Evolutionary conservation across 2,329 filamentous ascomycete species (phyloP), one percentile per base, ranked within the genome.

Genomic region (Stemphylium lycopersici): DNA sequence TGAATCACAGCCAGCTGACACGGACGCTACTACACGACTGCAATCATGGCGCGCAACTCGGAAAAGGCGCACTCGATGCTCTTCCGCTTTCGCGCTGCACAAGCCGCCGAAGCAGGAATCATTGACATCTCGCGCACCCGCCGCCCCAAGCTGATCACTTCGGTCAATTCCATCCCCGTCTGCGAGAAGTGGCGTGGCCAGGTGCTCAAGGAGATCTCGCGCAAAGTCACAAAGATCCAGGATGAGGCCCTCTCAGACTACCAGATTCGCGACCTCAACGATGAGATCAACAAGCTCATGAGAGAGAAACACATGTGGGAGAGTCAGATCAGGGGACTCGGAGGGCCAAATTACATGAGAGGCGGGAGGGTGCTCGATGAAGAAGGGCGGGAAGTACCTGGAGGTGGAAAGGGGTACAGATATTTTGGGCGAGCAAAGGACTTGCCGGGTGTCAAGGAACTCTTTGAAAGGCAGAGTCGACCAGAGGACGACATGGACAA

Each of bases 11-110:
- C 16, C 10, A 20, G 32, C 10, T 34, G 20, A 24, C 18, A 34
- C 16, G 24, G 16, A 33, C 16, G 43, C 31, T 15, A 33, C 22
- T 20, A 34, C 53, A 62, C 55, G 43, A 53, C 61, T 62, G 52
- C 63, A 68, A 68, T 42, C 63, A 71, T 73, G 93, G 93, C 93
- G 72, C 93, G 93, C 73, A 97, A 98, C 78, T 93, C 91, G 40
- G 93, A 98, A 84, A 99, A 98, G 78, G 93, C 95, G 71, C 95
- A 99, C 82, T 97, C 93, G 42, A 99, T 99, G 93, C 93, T 99
- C 77, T 99, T 97, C 82, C 93, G 95, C 83, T 99, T 99, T 83
- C 91, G 95, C 76, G 95, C 96, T 72, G 90, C 93, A 68, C 95
- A 98, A 85, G 93, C 93, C 63, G 91, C 92, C 62, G 93, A 97